phyloP scores from a whole-genome alignment of 768 basidiomycete species.

The Amanita thiersii region DNA sequence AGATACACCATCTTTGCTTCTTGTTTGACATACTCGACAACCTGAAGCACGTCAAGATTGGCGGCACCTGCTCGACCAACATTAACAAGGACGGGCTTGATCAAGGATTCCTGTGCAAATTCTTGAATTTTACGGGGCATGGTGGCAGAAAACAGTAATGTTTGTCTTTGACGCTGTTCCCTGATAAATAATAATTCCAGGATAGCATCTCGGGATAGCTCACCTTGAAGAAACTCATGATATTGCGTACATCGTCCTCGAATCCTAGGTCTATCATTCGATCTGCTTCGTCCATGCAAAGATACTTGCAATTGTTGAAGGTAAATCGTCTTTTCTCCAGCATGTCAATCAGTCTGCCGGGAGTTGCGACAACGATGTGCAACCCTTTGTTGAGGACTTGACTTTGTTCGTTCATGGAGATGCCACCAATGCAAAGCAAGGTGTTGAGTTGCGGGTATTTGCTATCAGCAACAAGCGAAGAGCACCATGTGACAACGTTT shows the following conservation, averaged over 20 bases:
- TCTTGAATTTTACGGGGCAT: slow-evolving; percentile 99
- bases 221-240: slow-evolving; percentile 99
- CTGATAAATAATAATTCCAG: background rate
- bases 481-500: slow-evolving; percentile 83
- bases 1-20: slow-evolving; percentile 99
- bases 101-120: slow-evolving; percentile 94
- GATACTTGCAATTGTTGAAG: slow-evolving; percentile 88
- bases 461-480: slow-evolving; percentile 68
- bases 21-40: slow-evolving; percentile 98
- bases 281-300: slow-evolving; percentile 99
- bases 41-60: slow-evolving; percentile 91
- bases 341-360: slow-evolving; percentile 96
- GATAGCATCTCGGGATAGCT: slow-evolving; percentile 11
- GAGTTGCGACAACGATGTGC: slow-evolving; percentile 95
- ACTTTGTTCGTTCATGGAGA: slow-evolving; percentile 96
- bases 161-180: slow-evolving; percentile 88
- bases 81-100: slow-evolving; percentile 91
- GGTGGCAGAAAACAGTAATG: slow-evolving; percentile 93
- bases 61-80: slow-evolving; percentile 98
- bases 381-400: slow-evolving; percentile 87
- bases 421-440: slow-evolving; percentile 93
- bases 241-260: slow-evolving; percentile 96
- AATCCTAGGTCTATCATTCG: slow-evolving; percentile 99
- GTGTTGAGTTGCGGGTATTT: slow-evolving; percentile 82
- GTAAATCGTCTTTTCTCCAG: slow-evolving; percentile 91